Conservation (phyloP, 2,329 filamentous ascomycete genomes). For the Eurotiales sp. region DNA sequence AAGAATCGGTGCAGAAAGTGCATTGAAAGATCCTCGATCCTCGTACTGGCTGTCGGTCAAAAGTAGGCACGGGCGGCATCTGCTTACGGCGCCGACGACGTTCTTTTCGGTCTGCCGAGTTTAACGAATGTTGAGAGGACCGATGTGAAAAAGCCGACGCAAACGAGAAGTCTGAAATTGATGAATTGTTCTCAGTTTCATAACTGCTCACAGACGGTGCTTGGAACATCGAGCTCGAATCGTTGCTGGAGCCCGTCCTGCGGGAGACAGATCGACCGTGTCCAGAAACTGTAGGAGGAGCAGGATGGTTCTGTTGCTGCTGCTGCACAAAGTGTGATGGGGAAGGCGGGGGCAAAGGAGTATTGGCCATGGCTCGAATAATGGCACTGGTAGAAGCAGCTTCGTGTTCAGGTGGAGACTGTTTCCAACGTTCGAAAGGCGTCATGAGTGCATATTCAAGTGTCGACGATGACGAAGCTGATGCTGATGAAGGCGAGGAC, state of each 20-base stretch:
- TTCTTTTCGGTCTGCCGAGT: constrained; percentile 57
- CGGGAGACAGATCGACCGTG: constrained; percentile 36
- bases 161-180: constrained; percentile 53
- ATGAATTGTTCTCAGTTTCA: constrained; percentile 49
- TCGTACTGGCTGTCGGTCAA: constrained; percentile 39
- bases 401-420: constrained; percentile 67
- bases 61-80: constrained; percentile 39
- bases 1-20: constrained; percentile 56
- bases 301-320: constrained; percentile 18
- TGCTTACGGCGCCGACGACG: constrained; percentile 53
- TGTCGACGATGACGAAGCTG: constrained; percentile 31
- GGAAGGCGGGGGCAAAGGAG: constrained; percentile 26
- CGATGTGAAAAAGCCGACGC: constrained; percentile 56
- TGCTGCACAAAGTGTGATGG: constrained; percentile 20
- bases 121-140: constrained; percentile 53
- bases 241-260: constrained; percentile 46
- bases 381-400: constrained; percentile 63
- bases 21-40: constrained; percentile 52
- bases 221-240: constrained; percentile 51
- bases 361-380: constrained; percentile 54
- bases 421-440: constrained; percentile 65
- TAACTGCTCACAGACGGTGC: constrained; percentile 53
- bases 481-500: constrained; percentile 50
- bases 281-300: constrained; percentile 24
- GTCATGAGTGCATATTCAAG: constrained; percentile 47